Conservation (phyloP, 495 filamentous ascomycete species). For the Trichocladium antarcticum region DNA sequence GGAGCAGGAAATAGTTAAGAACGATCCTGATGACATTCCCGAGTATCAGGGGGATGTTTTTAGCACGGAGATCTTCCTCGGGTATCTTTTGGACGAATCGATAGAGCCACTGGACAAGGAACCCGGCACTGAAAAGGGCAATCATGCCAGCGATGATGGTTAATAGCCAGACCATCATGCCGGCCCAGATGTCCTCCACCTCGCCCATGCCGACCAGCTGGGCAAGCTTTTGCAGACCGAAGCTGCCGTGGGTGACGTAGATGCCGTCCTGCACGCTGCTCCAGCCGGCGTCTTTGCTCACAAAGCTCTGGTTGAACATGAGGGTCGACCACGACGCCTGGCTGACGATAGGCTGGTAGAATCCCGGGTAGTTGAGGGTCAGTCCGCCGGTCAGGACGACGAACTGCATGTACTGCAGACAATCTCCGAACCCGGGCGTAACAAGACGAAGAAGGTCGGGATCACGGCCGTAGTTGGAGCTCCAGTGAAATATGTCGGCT, state of each 20-base stretch:
- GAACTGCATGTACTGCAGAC: slow-evolving; percentile 94
- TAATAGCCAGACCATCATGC: slow-evolving; percentile 76
- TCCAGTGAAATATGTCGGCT: slow-evolving; percentile 80
- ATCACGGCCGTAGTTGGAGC: slow-evolving; percentile 90
- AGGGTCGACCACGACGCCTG: slow-evolving; percentile 76
- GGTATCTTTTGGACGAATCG: slow-evolving; percentile 56
- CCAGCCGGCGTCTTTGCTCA: slow-evolving; percentile 52
- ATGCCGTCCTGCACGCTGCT: slow-evolving; percentile 69
- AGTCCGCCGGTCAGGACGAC: slow-evolving; percentile 77
- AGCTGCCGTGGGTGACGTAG: slow-evolving; percentile 57
- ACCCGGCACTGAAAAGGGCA: slow-evolving; percentile 67
- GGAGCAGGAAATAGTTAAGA: slow-evolving; percentile 83
- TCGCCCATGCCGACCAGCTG: slow-evolving; percentile 75
- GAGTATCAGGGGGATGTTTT: slow-evolving; percentile 85
- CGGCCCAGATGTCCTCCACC: slow-evolving; percentile 79
- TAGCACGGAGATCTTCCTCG: slow-evolving; percentile 76
- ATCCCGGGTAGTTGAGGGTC: slow-evolving; percentile 83
- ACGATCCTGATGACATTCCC: slow-evolving; percentile 82
- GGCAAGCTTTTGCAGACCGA: slow-evolving; percentile 66
- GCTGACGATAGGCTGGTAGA: slow-evolving; percentile 82
- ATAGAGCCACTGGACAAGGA: slow-evolving; percentile 61
- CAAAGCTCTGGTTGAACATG: slow-evolving; percentile 89
- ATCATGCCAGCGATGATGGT: slow-evolving; percentile 57
- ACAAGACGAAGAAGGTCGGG: slow-evolving; percentile 84
- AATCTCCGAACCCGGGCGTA: slow-evolving; percentile 93